Evolutionary conservation across 2,329 filamentous ascomycete species (phyloP), one percentile per base, ranked within the genome.

Genomic region (Talaromyces sp.): DNA sequence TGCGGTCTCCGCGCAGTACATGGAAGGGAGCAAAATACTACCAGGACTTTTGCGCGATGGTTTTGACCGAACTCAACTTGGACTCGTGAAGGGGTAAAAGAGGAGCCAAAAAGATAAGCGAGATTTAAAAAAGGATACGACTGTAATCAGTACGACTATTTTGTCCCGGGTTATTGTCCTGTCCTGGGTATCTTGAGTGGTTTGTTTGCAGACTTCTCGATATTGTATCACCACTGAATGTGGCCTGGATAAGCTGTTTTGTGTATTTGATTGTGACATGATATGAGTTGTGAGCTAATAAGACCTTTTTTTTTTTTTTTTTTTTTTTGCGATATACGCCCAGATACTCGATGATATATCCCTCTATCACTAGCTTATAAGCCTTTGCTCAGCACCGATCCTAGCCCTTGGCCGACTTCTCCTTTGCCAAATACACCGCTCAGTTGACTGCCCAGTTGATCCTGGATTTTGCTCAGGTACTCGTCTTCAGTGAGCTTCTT

Each of bases 21-120:
- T 75, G 72, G 68, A 75, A 75, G 49, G 72, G 69, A 1, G 49
- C 61, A 13, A 64, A 65, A 24, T 72, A 73, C 47, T 77, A 77
- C 53, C 60, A 70, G 43, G 58, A 63, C 5, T 63, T 73, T 17
- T 76, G 75, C 42, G 63, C 57, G 22, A 59, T 64, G 46, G 69
- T 71, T 3, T 50, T 77, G 65, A 67, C 61, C 9, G 74, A 76
- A 53, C 54, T 75, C 39, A 69, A 68, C 11, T 17, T 46, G 32
- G 32, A 46, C 20, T 46, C 43, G 7, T 44, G 27, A 29, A n/a
- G 24, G 16, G 4, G 14, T 3, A 24, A 13, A 24, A 30, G 17
- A 17, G 17, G 13, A 14, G 13, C 14, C 36, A n/a, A n/a, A n/a
- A n/a, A n/a, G n/a, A n/a, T n/a, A n/a, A n/a, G n/a, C n/a, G n/a